Evolutionary conservation across 306 rosid species (phyloP), one percentile per base, ranked within the genome.

Genomic region (Comarum palustre): DNA sequence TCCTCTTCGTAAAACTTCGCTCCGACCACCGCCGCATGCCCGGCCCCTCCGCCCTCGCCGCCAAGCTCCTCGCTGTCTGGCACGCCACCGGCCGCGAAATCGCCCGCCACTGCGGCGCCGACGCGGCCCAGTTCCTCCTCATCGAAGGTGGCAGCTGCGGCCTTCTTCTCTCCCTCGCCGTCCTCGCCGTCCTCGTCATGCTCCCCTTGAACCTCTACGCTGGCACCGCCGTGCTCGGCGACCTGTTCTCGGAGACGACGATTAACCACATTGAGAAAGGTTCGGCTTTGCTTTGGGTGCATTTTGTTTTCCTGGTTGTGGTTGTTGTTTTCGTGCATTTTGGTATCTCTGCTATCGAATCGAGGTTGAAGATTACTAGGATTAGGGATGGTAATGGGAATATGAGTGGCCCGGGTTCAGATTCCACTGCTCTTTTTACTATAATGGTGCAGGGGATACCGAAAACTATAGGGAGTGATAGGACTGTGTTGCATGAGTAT

Each of bases 361-460:
- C 84, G 45, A 80, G 97, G 69, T 74, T 88, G 61, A 87, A 86
- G 70, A 76, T 91, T 48, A 91, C 97, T 45, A 88, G 99, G 78
- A 91, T 94, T 79, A 86, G 99, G 43, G 97, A 91, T 69, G 96
- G 92, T 6, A 85, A 79, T 75, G 97, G 96, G 74, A 94, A 91
- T 80, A 78, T 85, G 63, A 91, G 96, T 75, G 91, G 87, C 55
- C 92, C 95, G 0, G 73, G 61, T 39, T 86, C 79, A 27, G 79
- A 80, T 89, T 89, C 99, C 13, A 91, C 95, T 19, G 89, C 97
- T 16, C 86, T 94, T 70, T 94, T 91, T 72, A 94, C 97, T 38
- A 87, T 93, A 54, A 93, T 93, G 92, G 96, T 93, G 79, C 94
- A 91, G 80, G 98, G 98, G 19, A 82, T 93, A 65, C 98, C 97